A percentile compares a stretch with the other conserved stretches of the same genome.
Conservation (phyloP, 2,329 filamentous ascomycete genomes). For the Chrysoporthe cubensis region DNA sequence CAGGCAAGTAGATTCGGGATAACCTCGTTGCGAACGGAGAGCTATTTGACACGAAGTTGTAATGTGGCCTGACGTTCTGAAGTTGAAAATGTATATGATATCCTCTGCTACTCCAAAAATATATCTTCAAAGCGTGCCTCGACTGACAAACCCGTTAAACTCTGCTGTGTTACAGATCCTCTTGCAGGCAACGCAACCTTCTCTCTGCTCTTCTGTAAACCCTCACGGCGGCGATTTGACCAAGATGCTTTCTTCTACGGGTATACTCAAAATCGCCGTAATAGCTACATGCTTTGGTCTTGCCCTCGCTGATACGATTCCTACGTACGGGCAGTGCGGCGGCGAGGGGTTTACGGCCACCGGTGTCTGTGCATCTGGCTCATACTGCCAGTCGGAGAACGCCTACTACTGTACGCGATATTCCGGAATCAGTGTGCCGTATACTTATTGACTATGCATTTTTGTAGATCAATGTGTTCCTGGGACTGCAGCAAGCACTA, state of each 20-base stretch:
- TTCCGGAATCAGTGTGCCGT: not conserved
- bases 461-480: slow-evolving; percentile 15
- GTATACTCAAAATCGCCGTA: not conserved
- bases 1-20: not conserved
- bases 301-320: slow-evolving; percentile 1
- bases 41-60: not conserved
- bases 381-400: slow-evolving; percentile 20
- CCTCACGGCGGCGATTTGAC: not conserved
- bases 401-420: not conserved
- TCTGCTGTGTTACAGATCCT: not conserved
- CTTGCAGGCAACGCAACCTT: not conserved
- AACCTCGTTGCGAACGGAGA: not conserved
- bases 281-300: not conserved
- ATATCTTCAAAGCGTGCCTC: not conserved
- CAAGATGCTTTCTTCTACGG: not conserved
- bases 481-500: slow-evolving; percentile 9
- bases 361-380: slow-evolving; percentile 16
- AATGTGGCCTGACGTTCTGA: not conserved
- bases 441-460: not conserved
- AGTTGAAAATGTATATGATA: not conserved
- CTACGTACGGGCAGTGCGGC: slow-evolving; percentile 18
- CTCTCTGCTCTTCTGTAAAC: not conserved
- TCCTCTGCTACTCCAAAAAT: not conserved
- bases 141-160: not conserved
- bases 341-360: slow-evolving; percentile 9